Evolutionary conservation across 768 basidiomycete species (phyloP), one percentile per base, ranked within the genome.

Genomic region (Termitomyces sp.): DNA sequence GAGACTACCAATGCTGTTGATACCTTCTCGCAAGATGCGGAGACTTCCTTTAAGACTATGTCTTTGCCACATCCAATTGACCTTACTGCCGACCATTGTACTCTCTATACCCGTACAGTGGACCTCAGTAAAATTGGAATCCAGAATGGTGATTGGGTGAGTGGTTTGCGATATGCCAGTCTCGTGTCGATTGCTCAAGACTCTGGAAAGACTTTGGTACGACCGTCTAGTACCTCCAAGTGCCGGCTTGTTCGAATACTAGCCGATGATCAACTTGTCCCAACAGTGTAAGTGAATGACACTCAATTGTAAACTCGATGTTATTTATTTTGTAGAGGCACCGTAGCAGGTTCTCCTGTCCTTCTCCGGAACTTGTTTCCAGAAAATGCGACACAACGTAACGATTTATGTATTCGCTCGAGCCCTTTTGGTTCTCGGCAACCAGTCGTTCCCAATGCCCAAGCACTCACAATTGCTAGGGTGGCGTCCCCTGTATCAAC

Each of bases 61-160:
- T 61, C 74, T 10, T 64, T 83, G 39, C 56, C 63, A 32, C 58
- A 60, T 2, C 72, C 73, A 2, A 61, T 74, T 12, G 71, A 76
- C 28, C 16, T 41, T 1, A 48, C 66, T 10, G 62, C 76, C 35
- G 83, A 86, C 52, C 78, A 86, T 49, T 73, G 70, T 41, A 79
- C 85, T 3, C 61, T 91, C 0, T 89, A 86, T 66, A 61, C 89
- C 34, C 77, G 79, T 32, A 83, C 87, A 2, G 64, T 74, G n/a
- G 84, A 88, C 56, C 73, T 94, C 16, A 78, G 81, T 39, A 79
- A 74, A 52, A 71, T 89, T 41, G 90, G 91, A 14, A 67, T 86
- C 6, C 74, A 90, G 49, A 80, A 81, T 59, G 86, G 86, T 32
- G 91, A 92, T 64, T 94, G 91, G 92, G 91, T 89, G 68, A 50